These are phyloP conservation scores for Coniochaeta pulveracea DNA, from an alignment of 2,329 filamentous ascomycete genomes.

Conservation along the genomic window DNA sequence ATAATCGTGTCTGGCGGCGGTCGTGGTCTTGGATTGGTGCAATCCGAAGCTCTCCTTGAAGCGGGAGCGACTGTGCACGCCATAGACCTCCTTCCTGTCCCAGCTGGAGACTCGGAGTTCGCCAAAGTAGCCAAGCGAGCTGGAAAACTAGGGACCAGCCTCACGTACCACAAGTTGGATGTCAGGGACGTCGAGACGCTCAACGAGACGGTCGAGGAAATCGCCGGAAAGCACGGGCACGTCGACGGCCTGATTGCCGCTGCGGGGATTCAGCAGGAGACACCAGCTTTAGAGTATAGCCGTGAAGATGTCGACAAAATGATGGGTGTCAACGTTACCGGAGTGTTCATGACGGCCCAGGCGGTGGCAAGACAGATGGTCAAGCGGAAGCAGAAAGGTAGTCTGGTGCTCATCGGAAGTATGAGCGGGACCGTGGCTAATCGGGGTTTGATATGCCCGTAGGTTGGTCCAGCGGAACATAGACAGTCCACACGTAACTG, in stretches of 20 bases:
- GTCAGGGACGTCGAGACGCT: constrained; percentile 61
- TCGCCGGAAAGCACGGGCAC: constrained; percentile 58
- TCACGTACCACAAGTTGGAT: constrained; percentile 71
- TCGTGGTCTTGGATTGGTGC: constrained; percentile 65
- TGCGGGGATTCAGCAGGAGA: constrained; percentile 71
- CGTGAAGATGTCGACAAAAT: constrained; percentile 66
- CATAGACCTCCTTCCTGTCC: constrained; percentile 49
- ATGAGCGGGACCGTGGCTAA: constrained; percentile 61
- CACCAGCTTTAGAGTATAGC: constrained; percentile 68
- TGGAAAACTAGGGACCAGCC: constrained; percentile 45
- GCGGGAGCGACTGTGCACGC: constrained; percentile 65
- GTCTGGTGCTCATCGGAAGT: constrained; percentile 56
- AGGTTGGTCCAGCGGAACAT: constrained; percentile 17
- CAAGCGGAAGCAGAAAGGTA: constrained; percentile 43
- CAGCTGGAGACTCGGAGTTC: constrained; percentile 49
- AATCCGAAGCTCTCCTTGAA: constrained; percentile 69
- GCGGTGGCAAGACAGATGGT: constrained; percentile 73
- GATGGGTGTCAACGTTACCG: constrained; percentile 79
- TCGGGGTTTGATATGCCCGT: constrained; percentile 48
- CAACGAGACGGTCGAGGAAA: constrained; percentile 54
- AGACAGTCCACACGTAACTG: not conserved
- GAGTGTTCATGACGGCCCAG: constrained; percentile 75
- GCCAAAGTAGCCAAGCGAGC: constrained; percentile 52
- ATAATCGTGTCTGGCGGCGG: constrained; percentile 68
- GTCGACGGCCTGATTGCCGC: constrained; percentile 69